Base-by-base conservation (phyloP, 2,329 filamentous ascomycete species). In the Stachybotrys elegans region DNA sequence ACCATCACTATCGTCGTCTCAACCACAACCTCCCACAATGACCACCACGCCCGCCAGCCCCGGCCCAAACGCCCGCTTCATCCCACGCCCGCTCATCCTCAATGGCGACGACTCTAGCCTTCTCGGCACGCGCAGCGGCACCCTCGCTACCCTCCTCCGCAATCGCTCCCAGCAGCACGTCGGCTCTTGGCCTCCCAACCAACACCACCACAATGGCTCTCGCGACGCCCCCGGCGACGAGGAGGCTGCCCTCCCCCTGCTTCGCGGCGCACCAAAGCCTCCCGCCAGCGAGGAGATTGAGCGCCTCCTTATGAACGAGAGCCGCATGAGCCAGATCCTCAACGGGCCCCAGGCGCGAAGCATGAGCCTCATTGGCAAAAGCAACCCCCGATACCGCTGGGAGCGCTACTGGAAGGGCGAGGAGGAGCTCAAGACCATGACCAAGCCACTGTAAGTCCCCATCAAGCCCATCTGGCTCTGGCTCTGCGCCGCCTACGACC, bases 341-440 rank as follows among this genome's bases (percentile, higher is more conserved):
- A 73, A 76, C 56, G 78, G 77, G n/a, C 82, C 84, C 3, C 81
- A 87, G 61, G 85, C 90, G 76, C 77, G 88, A 49, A 90, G 85
- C 58, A 86, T 90, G 78, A 79, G 88, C 43, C 74, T 97, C 55
- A 95, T 96, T 61, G 92, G 92, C 34, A 88, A 88, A 56, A 88
- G 80, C 52, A 96, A 93, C 61, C 87, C 88, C 16, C 73, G 88
- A 48, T 95, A 95, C 66, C 78, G 78, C 50, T 96, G 90, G 85
- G 84, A 90, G 59, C 78, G 76, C 48, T 96, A 95, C 62, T 95
- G 87, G 79, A 94, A 88, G 63, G 79, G 81, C 0, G 82, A 90
- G 22, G 83, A 86, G 22, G 77, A 94, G 59, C 70, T 96, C 51
- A 78, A 78, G 51, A 60, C 66, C 45, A 84, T 94, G 77, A 79